Evolutionary conservation across 371 early-diverging fungal species (phyloP), one percentile per base, ranked within the genome.

Genomic region (Nematocida sp.): DNA sequence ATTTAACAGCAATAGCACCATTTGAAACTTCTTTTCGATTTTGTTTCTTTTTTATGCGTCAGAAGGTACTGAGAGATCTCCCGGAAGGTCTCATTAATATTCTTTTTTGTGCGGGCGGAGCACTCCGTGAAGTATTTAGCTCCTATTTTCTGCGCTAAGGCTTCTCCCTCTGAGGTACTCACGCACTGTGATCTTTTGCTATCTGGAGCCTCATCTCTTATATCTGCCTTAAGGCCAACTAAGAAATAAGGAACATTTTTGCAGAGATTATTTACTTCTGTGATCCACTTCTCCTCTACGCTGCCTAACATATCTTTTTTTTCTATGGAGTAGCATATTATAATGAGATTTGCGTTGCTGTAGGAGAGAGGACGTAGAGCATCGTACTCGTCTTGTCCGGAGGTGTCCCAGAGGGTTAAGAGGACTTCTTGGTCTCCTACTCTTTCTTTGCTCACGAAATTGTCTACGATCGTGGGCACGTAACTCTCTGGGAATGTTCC

Each of bases 361-460:
- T 85, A 85, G 13, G 82, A 80, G 23, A 85, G 77, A 20, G 85
- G 85, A 51, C 85, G 23, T 11, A 85, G 80, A 25, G 83, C 77
- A 60, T 85, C 85, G 77, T 83, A 85, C 55, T 82, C 85, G 65
- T 85, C 85, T 65, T 85, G 85, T n/a, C 85, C 85, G 28, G 85
- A 79, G n/a, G 77, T 64, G 80, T 86, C 86, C 86, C 86, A 86
- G 2, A 86, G 71, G 1, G 86, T 86, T 40, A 86, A 49, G 1
- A 79, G 59, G 2, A 86, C 81, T 42, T 55, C 67, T n/a, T 36
- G 64, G 2, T 66, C 76, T 3, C 65, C 67, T 32, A 80, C 11
- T 35, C 51, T 54, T 23, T 83, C 80, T 25, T 76, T 78, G 57
- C 80, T 85, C 1, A 82, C 78, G 75, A 84, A 85, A 55, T 85